Percentiles rank a stretch among this genome's conserved stretches.
Conservation (phyloP, 371 early-diverging fungal species). For the Haplosporangium sp. region DNA sequence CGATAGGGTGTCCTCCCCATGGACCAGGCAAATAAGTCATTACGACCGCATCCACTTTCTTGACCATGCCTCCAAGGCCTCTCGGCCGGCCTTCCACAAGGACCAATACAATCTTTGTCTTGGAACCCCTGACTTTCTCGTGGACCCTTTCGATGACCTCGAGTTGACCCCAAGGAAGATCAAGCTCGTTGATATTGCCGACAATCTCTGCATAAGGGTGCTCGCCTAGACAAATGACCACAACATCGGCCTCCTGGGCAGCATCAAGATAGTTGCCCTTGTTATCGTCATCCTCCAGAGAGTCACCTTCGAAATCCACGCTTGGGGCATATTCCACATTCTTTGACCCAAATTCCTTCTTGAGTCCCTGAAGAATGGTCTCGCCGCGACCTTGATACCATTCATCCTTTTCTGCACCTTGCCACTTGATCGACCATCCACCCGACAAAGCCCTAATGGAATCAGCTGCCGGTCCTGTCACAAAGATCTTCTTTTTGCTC, state of each 20-base stretch:
- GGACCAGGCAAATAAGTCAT: constrained; percentile 70
- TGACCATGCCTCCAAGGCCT: constrained; percentile 57
- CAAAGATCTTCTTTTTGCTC: constrained; percentile 46
- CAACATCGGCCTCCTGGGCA: constrained; percentile 58
- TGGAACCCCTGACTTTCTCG: constrained; percentile 11
- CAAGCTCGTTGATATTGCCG: constrained; percentile 67
- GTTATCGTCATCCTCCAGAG: constrained; percentile 44
- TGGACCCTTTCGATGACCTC: constrained; percentile 41
- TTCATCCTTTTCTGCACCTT: constrained; percentile 59
- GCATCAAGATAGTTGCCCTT: constrained; percentile 49
- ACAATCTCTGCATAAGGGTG: constrained; percentile 61
- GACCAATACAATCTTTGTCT: constrained; percentile 60
- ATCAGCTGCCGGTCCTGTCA: constrained; percentile 64
- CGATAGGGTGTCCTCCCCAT: constrained; percentile 67
- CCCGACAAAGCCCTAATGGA: constrained; percentile 62
- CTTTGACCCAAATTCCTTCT: constrained; percentile 13
- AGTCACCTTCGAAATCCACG: constrained; percentile 54
- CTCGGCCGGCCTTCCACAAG: constrained; percentile 73
- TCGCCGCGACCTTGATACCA: constrained; percentile 64
- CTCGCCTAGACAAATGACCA: constrained; percentile 63
- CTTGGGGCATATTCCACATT: constrained; percentile 38
- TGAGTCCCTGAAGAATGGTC: constrained; percentile 60
- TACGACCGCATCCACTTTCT: constrained; percentile 60
- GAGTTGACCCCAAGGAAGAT: constrained; percentile 63
- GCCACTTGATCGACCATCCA: constrained; percentile 73